Percentiles rank a stretch among this genome's conserved stretches.
These are phyloP conservation scores for Daldinia eschscholtzii DNA, from an alignment of 2,329 filamentous ascomycete species.

Conservation along the genomic window DNA sequence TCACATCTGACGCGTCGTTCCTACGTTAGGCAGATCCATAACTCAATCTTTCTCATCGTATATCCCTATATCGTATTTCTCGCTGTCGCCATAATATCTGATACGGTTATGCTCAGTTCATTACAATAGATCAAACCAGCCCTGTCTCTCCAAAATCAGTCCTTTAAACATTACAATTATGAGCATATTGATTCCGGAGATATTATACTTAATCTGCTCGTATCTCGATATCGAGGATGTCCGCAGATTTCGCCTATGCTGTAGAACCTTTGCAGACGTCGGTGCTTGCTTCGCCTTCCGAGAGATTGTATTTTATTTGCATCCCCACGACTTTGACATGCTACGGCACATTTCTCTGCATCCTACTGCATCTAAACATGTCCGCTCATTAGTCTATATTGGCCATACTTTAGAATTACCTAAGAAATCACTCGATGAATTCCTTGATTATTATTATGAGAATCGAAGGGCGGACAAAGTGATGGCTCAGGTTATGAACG, in stretches of 20 bases:
- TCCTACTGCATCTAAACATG: constrained; percentile 45
- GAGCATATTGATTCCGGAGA: constrained; percentile 44
- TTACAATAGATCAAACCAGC: background rate
- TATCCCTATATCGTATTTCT: background rate
- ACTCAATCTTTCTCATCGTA: background rate
- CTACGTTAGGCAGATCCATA: background rate
- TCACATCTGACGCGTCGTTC: too few relatives aligned
- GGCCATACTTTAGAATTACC: constrained; percentile 38
- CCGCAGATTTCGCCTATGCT: constrained; percentile 47
- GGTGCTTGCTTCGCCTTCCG: constrained; percentile 58
- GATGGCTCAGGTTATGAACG: background rate
- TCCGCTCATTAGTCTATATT: constrained; percentile 47
- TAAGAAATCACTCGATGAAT: constrained; percentile 37
- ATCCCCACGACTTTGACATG: constrained; percentile 46
- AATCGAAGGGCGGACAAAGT: constrained; percentile 3
- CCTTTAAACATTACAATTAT: constrained; percentile 28
- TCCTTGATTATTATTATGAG: constrained; percentile 17
- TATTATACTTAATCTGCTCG: constrained; percentile 48
- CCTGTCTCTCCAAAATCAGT: background rate
- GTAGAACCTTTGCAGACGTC: constrained; percentile 44
- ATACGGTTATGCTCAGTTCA: background rate
- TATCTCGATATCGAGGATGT: constrained; percentile 46
- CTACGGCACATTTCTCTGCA: constrained; percentile 46
- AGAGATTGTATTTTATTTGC: constrained; percentile 49
- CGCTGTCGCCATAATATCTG: background rate